Percentiles rank a stretch among this genome's conserved stretches.
These are phyloP conservation scores for Fragilaria crotonensis DNA, from an alignment of 108 stramenopile genomes.

Conservation along the genomic window DNA sequence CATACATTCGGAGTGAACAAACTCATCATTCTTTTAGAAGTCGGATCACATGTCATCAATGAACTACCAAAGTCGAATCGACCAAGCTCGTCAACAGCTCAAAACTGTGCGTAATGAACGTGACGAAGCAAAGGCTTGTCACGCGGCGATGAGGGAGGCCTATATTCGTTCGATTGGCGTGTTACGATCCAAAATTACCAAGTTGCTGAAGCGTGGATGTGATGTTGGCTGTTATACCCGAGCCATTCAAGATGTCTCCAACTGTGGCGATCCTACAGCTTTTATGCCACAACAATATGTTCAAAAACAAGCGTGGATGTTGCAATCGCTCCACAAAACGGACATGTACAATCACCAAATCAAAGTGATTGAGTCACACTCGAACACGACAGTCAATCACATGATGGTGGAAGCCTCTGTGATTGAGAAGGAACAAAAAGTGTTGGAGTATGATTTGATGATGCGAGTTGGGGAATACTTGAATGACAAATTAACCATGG, in stretches of 20 bases:
- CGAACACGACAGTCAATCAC: not conserved
- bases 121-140: not conserved
- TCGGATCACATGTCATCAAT: too few species aligned
- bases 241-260: not conserved
- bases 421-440: not conserved
- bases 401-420: not conserved
- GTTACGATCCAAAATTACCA: not conserved
- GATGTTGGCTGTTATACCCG: not conserved
- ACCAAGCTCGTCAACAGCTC: not conserved
- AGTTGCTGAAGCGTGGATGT: not conserved
- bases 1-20: too few species aligned
- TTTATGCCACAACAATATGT: not conserved
- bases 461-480: not conserved
- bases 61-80: too few species aligned
- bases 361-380: not conserved
- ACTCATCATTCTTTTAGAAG: too few species aligned
- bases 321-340: not conserved
- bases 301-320: not conserved
- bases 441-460: not conserved
- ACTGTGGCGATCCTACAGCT: not conserved
- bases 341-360: not conserved
- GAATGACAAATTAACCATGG: not conserved
- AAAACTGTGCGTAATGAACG: not conserved
- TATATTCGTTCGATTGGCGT: not conserved
- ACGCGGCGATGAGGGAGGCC: not conserved